Percentiles rank a stretch among this genome's conserved stretches.
Conservation (phyloP, 2,329 filamentous ascomycete species). For the Aspergillus chevalieri region DNA sequence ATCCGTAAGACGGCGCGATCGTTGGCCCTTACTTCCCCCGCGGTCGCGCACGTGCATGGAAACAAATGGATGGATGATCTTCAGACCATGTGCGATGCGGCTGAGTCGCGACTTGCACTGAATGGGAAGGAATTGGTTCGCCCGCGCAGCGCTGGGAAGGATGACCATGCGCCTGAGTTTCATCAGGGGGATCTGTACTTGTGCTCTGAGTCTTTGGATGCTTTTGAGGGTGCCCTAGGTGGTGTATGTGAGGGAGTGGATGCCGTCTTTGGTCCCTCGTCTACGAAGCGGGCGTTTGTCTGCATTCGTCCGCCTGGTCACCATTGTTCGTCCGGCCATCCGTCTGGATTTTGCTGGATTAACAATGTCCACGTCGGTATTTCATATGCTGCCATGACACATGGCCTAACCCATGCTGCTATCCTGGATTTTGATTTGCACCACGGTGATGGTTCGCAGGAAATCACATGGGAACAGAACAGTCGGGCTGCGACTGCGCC, state of each 20-base stretch:
- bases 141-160: constrained; percentile 39
- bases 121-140: constrained; percentile 73
- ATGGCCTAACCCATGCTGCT: constrained; percentile 86
- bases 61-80: constrained; percentile 90
- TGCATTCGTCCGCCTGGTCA: constrained; percentile 90
- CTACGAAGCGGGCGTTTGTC: constrained; percentile 76
- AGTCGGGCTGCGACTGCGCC: constrained; percentile 56
- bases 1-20: constrained; percentile 74
- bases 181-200: constrained; percentile 91
- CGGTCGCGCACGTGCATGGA: constrained; percentile 87
- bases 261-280: constrained; percentile 61
- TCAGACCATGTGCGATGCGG: constrained; percentile 73
- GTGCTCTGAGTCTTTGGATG: constrained; percentile 75
- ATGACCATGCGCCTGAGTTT: constrained; percentile 48
- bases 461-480: constrained; percentile 89
- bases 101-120: constrained; percentile 68
- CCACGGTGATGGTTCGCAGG: constrained; percentile 91
- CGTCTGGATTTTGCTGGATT: constrained; percentile 96
- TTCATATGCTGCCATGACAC: constrained; percentile 74
- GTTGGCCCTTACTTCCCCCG: constrained; percentile 64
- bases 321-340: constrained; percentile 82
- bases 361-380: constrained; percentile 98
- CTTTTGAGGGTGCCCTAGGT: constrained; percentile 84
- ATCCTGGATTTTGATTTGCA: constrained; percentile 91
- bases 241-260: constrained; percentile 93